A percentile compares a stretch with the other conserved stretches of the same genome.
These are phyloP conservation scores for Cucumis hystrix DNA, from an alignment of 306 rosid species.

Conservation along the genomic window DNA sequence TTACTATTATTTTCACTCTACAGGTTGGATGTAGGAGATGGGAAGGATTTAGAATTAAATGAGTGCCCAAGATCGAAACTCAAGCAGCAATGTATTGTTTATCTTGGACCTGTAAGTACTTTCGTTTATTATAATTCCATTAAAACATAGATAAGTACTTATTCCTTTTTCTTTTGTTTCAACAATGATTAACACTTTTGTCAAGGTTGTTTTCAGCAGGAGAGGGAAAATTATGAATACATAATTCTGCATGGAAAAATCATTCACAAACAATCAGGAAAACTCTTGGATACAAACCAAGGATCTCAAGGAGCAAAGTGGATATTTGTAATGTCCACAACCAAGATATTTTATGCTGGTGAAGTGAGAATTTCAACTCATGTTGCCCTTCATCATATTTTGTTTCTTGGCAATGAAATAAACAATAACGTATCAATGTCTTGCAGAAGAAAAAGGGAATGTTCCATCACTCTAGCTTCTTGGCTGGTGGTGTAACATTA, in stretches of 20 bases:
- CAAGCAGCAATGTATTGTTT: conserved; percentile 63
- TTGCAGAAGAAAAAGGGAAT: conserved; percentile 72
- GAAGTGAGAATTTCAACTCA: conserved; percentile 37
- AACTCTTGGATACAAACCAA: conserved; percentile 38
- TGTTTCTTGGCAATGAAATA: conserved; percentile 3
- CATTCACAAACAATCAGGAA: conserved; percentile 43
- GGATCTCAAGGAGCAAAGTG: conserved; percentile 44
- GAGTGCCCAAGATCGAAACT: conserved; percentile 54
- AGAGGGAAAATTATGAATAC: conserved; percentile 61
- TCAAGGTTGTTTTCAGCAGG: conserved; percentile 36
- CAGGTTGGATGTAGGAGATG: conserved; percentile 87
- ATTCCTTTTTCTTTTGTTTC: not conserved
- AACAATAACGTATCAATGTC: conserved; percentile 4
- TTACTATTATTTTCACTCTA: not conserved
- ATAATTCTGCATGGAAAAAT: conserved; percentile 42
- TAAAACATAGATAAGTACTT: not conserved
- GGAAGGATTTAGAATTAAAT: conserved; percentile 55
- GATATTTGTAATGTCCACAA: conserved; percentile 89
- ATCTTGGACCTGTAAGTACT: conserved; percentile 84
- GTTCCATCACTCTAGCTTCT: conserved; percentile 84
- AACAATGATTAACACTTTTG: not conserved
- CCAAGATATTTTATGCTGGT: conserved; percentile 82
- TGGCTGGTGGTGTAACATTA: conserved; percentile 84
- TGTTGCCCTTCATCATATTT: not conserved
- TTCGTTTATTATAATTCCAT: not conserved